Conservation (phyloP, 495 filamentous ascomycete species). For the Xylaria telfairii region DNA sequence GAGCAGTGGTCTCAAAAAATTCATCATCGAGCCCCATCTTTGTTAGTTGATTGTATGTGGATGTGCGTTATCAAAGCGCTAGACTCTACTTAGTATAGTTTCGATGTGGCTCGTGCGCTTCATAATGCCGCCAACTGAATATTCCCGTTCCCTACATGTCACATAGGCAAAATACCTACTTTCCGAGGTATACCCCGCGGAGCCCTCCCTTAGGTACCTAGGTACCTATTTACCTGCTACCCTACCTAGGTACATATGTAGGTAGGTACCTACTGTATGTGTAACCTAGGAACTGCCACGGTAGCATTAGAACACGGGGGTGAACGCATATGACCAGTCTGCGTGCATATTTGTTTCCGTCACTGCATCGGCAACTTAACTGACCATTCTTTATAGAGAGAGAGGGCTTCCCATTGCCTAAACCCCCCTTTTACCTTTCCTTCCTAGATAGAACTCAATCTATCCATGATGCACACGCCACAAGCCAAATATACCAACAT, state of each 20-base stretch:
- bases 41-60: neutral
- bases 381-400: neutral
- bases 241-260: too few relatives aligned
- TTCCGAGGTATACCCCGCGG: too few relatives aligned
- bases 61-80: neutral
- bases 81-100: neutral
- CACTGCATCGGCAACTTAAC: neutral
- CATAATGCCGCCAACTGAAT: neutral
- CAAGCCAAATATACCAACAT: neutral
- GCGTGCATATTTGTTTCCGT: neutral
- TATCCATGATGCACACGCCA: neutral
- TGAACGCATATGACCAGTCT: neutral
- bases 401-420: neutral
- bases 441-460: neutral
- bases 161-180: too few relatives aligned
- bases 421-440: neutral
- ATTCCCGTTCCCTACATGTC: neutral
- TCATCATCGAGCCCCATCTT: constrained; percentile 18
- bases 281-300: neutral
- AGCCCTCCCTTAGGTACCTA: too few relatives aligned
- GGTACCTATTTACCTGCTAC: too few relatives aligned
- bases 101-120: neutral
- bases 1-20: constrained; percentile 20
- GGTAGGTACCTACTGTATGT: too few relatives aligned
- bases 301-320: neutral